Evolutionary conservation across 768 basidiomycete species (phyloP), one percentile per base, ranked within the genome.

Genomic region (Dioszegia aurantiaca): DNA sequence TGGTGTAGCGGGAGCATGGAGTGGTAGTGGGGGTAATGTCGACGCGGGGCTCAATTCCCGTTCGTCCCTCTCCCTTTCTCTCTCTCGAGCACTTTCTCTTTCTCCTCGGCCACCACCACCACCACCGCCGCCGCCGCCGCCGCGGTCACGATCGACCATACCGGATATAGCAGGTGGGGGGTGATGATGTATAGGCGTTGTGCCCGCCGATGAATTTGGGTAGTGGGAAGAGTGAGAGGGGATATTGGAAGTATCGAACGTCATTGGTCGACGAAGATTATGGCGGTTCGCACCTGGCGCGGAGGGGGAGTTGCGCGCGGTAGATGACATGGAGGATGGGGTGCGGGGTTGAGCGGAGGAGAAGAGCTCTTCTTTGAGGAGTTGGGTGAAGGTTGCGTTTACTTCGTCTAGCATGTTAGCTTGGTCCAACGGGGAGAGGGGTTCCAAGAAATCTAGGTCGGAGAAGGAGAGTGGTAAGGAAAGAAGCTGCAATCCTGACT

Each of bases 211-310:
- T 14, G 82, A 76, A 4, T 87, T 80, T 19, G 85, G 81, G 28
- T 86, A 84, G 21, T 55, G 28, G 10, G 40, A 6, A 47, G 45
- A 47, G 16, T 16, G 45, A 47, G 87, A 86, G 0, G 87, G 87
- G 47, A 90, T 86, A 24, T 79, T 89, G 86, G 36, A 84, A 82
- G 72, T 89, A 84, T 19, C 90, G 79, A 60, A 90, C 63, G 60
- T 76, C 74, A 70, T 72, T 52, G 59, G 64, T 62, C 65, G 76
- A 47, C 61, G 54, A 64, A 65, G 55, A 30, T 57, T 67, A 36
- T 6, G 33, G 33, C 33, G 33, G 33, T 6, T 33, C 14, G n/a
- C n/a, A n/a, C n/a, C n/a, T n/a, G n/a, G n/a, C n/a, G n/a, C n/a
- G n/a, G 33, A 33, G 14, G 33, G 33, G 33, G 33, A 33, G 14